Percentiles rank a stretch among this genome's conserved stretches.
Conservation (phyloP, 495 filamentous ascomycete genomes). For the Apodospora peruviana region DNA sequence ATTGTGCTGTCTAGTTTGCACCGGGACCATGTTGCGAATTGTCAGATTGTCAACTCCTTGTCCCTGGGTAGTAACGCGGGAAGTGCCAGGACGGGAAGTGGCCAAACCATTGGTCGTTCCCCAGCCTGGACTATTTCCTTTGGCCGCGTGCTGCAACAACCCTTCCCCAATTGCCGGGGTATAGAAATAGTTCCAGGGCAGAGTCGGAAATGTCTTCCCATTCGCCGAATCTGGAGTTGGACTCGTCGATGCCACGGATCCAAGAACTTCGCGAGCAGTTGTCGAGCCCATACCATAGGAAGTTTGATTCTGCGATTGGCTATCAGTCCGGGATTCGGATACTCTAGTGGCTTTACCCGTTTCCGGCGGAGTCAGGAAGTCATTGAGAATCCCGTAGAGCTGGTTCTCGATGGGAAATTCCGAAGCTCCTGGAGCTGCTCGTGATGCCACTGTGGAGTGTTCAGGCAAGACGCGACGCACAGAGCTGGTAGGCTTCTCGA, state of each 20-base stretch:
- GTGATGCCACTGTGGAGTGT: neutral
- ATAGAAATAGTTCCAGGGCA: conserved; percentile 42
- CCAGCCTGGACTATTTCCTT: neutral
- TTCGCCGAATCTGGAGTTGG: conserved; percentile 31
- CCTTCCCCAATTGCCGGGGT: conserved; percentile 22
- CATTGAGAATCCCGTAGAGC: conserved; percentile 37
- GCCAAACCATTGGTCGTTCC: conserved; percentile 7
- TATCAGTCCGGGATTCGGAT: neutral
- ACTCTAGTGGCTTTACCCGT: conserved; percentile 1
- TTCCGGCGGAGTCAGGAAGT: conserved; percentile 33
- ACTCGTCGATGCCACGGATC: conserved; percentile 17
- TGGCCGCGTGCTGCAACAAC: neutral
- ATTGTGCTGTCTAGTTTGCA: too few relatives aligned
- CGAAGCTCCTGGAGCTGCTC: neutral
- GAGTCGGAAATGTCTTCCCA: conserved; percentile 31
- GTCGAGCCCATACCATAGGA: conserved; percentile 37
- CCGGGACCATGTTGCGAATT: too few relatives aligned
- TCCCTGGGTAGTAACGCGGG: conserved; percentile 10
- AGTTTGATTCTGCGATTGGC: conserved; percentile 17
- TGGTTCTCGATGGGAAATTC: conserved; percentile 27
- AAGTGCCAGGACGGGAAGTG: conserved; percentile 15
- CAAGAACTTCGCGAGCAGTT: conserved; percentile 31
- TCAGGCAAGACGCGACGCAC: too few relatives aligned
- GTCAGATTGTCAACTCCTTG: conserved; percentile 2
- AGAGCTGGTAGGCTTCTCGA: neutral